phyloP scores from a whole-genome alignment of 2,329 filamentous ascomycete genomes.

The Botrytis elliptica region DNA sequence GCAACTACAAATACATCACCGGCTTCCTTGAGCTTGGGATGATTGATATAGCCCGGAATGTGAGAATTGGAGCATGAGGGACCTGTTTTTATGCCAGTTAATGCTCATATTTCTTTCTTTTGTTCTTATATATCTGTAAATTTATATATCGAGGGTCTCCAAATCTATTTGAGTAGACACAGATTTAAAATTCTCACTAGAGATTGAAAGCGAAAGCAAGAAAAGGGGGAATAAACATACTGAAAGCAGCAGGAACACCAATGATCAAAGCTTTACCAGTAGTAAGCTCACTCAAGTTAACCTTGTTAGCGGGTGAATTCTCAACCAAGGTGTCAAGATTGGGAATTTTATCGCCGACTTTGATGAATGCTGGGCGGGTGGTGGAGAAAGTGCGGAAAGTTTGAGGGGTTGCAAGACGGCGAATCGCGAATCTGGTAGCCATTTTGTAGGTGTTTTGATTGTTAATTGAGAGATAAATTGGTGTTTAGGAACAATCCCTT shows the following conservation, averaged over 20 bases:
- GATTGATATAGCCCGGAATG: constrained; percentile 82
- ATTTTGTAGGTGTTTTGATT: constrained; percentile 23
- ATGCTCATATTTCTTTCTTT: neutral
- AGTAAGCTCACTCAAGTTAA: constrained; percentile 77
- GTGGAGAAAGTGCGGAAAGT: constrained; percentile 56
- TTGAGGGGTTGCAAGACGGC: constrained; percentile 28
- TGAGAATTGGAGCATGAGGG: constrained; percentile 68
- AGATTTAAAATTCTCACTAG: neutral
- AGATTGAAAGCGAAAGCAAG: neutral
- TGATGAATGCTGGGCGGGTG: constrained; percentile 62
- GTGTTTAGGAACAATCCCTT: neutral
- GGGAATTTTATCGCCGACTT: constrained; percentile 77
- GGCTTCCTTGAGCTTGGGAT: constrained; percentile 72
- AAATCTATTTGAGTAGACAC: too few species aligned
- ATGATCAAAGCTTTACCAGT: constrained; percentile 77
- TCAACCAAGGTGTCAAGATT: constrained; percentile 75
- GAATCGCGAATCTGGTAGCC: constrained; percentile 31
- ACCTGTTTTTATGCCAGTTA: constrained; percentile 40
- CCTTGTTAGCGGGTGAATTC: constrained; percentile 85
- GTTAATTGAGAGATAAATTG: constrained; percentile 11
- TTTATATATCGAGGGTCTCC: neutral
- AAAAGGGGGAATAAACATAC: constrained; percentile 41
- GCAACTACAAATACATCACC: constrained; percentile 86
- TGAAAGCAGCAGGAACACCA: constrained; percentile 79
- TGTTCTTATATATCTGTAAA: neutral